These are phyloP conservation scores for Pseudopyricularia javanii DNA, from an alignment of 2,329 filamentous ascomycete genomes.

Conservation along the genomic window DNA sequence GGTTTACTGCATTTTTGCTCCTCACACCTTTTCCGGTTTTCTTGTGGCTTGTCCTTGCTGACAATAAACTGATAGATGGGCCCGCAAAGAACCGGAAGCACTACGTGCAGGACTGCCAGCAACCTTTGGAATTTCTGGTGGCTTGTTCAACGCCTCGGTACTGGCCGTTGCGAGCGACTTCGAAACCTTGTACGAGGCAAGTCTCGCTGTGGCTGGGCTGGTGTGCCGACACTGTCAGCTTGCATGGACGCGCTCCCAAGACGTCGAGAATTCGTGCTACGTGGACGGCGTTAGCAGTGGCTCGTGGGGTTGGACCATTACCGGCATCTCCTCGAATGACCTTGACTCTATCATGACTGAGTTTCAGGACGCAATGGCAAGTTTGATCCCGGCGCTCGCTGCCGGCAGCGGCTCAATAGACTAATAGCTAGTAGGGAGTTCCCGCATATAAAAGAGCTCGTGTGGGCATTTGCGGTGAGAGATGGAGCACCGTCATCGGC, in stretches of 20 bases:
- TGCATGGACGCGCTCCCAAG: too few relatives aligned
- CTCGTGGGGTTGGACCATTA: not conserved
- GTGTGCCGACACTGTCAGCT: too few relatives aligned
- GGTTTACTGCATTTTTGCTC: not conserved
- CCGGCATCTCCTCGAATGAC: not conserved
- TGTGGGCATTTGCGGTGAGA: not conserved
- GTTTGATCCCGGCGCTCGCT: too few relatives aligned
- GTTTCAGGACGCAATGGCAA: not conserved
- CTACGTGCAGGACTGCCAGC: not conserved
- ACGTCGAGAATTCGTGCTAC: too few relatives aligned
- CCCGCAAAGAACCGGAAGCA: not conserved
- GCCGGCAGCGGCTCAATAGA: too few relatives aligned
- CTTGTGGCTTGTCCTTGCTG: too few relatives aligned
- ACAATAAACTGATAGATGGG: not conserved
- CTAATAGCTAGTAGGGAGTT: not conserved
- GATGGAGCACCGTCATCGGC: not conserved
- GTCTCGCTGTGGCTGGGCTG: too few relatives aligned
- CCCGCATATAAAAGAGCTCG: not conserved
- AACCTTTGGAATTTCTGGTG: not conserved
- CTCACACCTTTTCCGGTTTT: too few relatives aligned
- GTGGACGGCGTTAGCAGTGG: not conserved
- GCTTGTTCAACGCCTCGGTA: too few relatives aligned
- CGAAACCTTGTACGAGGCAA: too few relatives aligned
- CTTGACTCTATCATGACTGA: not conserved
- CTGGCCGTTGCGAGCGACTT: too few relatives aligned